Percentiles rank a stretch among this genome's conserved stretches.
Conservation (phyloP, 768 basidiomycete genomes). For the Leccinum fibrillosum region DNA sequence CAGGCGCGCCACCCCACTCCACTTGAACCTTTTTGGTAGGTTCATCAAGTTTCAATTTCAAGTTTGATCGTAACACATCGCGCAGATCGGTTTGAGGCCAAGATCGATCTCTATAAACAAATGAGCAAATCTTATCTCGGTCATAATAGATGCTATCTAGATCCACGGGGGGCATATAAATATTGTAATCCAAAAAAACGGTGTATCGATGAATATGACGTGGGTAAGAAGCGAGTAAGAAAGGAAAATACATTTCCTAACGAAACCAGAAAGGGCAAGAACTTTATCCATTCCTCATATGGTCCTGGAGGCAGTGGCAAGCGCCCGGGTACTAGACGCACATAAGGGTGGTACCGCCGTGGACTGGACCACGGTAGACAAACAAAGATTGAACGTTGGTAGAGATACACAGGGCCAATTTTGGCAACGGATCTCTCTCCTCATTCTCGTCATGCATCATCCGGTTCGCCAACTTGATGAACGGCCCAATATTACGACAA, state of each 20-base stretch:
- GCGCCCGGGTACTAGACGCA: conserved; percentile 10
- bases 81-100: background rate
- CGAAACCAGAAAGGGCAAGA: background rate
- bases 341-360: conserved; percentile 20
- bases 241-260: background rate
- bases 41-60: background rate
- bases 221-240: background rate
- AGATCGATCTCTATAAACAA: background rate
- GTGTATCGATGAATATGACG: background rate
- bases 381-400: conserved; percentile 9
- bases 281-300: background rate
- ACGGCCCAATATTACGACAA: background rate
- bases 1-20: background rate
- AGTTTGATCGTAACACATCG: background rate
- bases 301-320: conserved; percentile 17
- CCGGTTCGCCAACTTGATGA: background rate
- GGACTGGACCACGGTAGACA: background rate
- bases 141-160: background rate
- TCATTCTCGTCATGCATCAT: background rate
- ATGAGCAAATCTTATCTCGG: conserved; percentile 1
- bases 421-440: background rate
- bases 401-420: conserved; percentile 5
- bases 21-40: background rate
- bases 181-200: background rate
- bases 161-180: background rate